Base-by-base conservation (phyloP, 2,329 filamentous ascomycete species). In the Pleoardoris graminearum region DNA sequence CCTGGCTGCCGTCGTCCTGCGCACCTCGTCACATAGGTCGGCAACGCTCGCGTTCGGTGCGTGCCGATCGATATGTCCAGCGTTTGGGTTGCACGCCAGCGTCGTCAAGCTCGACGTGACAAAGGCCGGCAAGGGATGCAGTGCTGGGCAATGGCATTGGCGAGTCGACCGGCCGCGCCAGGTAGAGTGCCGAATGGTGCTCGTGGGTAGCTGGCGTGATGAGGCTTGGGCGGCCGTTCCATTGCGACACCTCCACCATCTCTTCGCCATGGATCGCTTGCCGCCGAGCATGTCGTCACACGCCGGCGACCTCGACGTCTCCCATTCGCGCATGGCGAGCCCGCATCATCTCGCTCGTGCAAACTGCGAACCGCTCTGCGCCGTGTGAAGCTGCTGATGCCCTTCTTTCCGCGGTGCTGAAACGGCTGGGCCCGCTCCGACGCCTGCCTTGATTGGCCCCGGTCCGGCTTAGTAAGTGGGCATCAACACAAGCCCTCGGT, bases 21-120 rank as follows among this genome's bases (percentile, higher is more conserved):
- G 30, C 12, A 5, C 30, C 10, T 14, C 10, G 30, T 14, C n/a
- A 14, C 45, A 30, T 35, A 17, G 17, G 39, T 42, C 14, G 22
- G 32, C 39, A 7, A 25, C 33, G 23, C 12, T 12, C 29, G 17
- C 29, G 27, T 32, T 7, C n/a, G n/a, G 36, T 21, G 12, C 25
- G 39, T 36, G 39, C 22, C 27, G 38, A 44, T 41, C 43, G 48
- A 32, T 35, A 33, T 42, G 44, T 38, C 27, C 27, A 33, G 51
- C 54, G 48, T 48, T 52, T 52, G 48, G 38, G 25, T 32, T 35
- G 8, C 19, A 21, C 37, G 27, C 47, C 36, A 19, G 37, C 30
- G 22, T 50, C 45, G 19, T 60, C 54, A 60, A 58, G 56, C 53
- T 48, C 33, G 50, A 48, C 47, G 48, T 33, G 47, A 51, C 48